Evolutionary conservation across 768 basidiomycete species (phyloP).

Genomic region (Tricholoma flavovirens): DNA sequence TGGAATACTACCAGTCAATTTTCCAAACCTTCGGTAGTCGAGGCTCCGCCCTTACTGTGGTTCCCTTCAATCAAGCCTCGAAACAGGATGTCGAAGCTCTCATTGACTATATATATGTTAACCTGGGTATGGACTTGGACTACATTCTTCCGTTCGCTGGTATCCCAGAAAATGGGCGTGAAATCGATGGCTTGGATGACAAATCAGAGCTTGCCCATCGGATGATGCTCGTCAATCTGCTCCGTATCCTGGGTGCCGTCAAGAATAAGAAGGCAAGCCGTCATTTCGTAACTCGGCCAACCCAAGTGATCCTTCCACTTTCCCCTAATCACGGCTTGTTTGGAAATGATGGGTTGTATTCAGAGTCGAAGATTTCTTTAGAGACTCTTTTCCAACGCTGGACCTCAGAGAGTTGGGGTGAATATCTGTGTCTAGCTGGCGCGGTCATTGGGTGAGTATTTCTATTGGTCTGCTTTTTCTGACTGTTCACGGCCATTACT

Average conservation of each 20-base stretch:
- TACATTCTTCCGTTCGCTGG: constrained; percentile 99
- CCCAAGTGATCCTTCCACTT: constrained; percentile 95
- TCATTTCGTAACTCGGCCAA: constrained; percentile 95
- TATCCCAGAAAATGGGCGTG: constrained; percentile 96
- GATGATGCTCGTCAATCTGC: constrained; percentile 96
- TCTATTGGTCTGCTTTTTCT: background rate
- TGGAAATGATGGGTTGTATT: constrained; percentile 96
- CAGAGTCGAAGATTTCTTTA: constrained; percentile 96
- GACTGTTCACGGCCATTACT: constrained; percentile 6
- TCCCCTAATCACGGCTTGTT: constrained; percentile 98
- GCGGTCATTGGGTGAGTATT: constrained; percentile 88
- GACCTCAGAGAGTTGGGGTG: constrained; percentile 98
- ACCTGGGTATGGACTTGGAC: constrained; percentile 93
- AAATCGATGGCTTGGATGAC: constrained; percentile 96
- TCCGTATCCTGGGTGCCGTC: constrained; percentile 93
- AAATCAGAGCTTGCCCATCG: constrained; percentile 96
- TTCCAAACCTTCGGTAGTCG: constrained; percentile 94
- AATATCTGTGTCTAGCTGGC: constrained; percentile 95
- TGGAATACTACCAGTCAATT: constrained; percentile 98
- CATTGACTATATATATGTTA: constrained; percentile 96
- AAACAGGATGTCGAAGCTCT: constrained; percentile 98
- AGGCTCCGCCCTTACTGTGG: constrained; percentile 94
- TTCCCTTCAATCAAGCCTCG: constrained; percentile 98
- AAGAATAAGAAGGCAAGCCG: constrained; percentile 98
- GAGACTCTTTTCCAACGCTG: constrained; percentile 98